Evolutionary conservation across 345 rosid species (phyloP), one percentile per base, ranked within the genome.

Genomic region (Populus ilicifolia): DNA sequence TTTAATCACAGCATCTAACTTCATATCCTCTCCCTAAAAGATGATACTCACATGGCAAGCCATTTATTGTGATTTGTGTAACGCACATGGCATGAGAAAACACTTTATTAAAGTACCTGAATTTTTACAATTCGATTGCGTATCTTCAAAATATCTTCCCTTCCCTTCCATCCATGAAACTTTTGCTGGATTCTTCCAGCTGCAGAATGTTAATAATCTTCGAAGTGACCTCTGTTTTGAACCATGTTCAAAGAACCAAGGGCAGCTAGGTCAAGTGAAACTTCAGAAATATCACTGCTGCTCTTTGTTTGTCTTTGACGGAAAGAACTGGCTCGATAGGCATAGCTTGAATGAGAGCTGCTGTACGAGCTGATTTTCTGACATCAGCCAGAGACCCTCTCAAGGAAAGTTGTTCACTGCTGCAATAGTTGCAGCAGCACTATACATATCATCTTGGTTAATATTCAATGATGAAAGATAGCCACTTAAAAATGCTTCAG

Each of bases 131-230:
- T 88, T 27, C 87, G 85, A 44, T 81, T 80, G 8, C 91, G 85
- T 39, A 85, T 87, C 83, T 84, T 86, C 78, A 91, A 76, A 77
- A 84, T 88, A 20, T 87, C 91, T 81, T 80, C 88, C 78, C 93
- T 87, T 67, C 88, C 86, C 80, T 87, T 88, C 92, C 93, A 89
- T 62, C 95, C 90, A 25, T 90, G 91, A 67, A 85, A 89, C 83
- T 84, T 88, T 71, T 85, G 83, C 76, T 91, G 95, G 78, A 91
- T 91, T 77, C 70, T 86, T 59, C 85, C 67, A 1, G 93, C 95
- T 2, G 93, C 88, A 75, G 84, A 79, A 83, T 91, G 91, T 86
- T 87, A 81, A 80, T 86, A 89, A 79, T 89, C 92, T 72, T 89
- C 89, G 80, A 83, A 86, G 65, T 87, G 85, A 77, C 80, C 71